Percentiles rank a stretch among this genome's conserved stretches.
Conservation (phyloP, 768 basidiomycete genomes). For the Russula ochroleuca region DNA sequence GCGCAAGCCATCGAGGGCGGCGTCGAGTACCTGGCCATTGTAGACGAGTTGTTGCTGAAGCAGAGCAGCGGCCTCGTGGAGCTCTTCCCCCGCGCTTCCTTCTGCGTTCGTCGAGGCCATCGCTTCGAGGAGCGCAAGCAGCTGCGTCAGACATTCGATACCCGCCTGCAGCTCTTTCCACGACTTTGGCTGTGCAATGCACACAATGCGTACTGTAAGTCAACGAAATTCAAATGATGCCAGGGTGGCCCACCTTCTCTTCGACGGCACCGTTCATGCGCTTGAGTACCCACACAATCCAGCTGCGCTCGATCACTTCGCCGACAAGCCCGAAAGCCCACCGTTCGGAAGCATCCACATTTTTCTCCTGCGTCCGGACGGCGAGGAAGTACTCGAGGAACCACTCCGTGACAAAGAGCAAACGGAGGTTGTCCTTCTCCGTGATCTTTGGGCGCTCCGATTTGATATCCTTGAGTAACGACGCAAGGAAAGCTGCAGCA, state of each 20-base stretch:
- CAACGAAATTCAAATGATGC: neutral
- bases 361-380: constrained; percentile 41
- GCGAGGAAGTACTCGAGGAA: constrained; percentile 86
- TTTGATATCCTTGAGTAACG: constrained; percentile 87
- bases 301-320: constrained; percentile 79
- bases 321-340: constrained; percentile 75
- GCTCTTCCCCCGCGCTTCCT: constrained; percentile 34
- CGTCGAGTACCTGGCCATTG: constrained; percentile 90
- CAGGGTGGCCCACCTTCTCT: constrained; percentile 62
- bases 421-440: constrained; percentile 90
- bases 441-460: constrained; percentile 88
- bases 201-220: neutral
- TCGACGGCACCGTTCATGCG: constrained; percentile 88
- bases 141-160: constrained; percentile 88
- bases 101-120: constrained; percentile 58
- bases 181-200: constrained; percentile 64
- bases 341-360: constrained; percentile 36
- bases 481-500: constrained; percentile 77
- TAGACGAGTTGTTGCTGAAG: constrained; percentile 91
- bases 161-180: constrained; percentile 96
- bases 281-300: constrained; percentile 87
- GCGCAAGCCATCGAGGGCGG: constrained; percentile 71
- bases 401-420: constrained; percentile 86
- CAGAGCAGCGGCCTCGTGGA: constrained; percentile 72
- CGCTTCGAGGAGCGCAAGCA: constrained; percentile 81